Conservation (phyloP, 192 early-diverging fungal genomes). For the Coemansia sp. region DNA sequence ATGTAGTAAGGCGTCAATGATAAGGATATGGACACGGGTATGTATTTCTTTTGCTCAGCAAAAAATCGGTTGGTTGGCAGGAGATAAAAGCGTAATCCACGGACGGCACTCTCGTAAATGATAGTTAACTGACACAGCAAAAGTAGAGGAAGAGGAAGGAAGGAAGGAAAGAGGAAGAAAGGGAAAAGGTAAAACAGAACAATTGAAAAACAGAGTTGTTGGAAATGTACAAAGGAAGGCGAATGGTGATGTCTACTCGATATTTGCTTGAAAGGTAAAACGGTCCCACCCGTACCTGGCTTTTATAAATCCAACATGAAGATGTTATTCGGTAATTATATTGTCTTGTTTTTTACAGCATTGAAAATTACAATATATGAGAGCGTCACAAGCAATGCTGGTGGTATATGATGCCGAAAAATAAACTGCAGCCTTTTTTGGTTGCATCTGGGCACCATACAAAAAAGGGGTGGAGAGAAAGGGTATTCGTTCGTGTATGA, state of each 20-base stretch:
- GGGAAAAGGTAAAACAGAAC: not conserved
- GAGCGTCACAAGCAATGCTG: not conserved
- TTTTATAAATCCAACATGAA: not conserved
- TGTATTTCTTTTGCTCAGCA: not conserved
- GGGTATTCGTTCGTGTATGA: not conserved
- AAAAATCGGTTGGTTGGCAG: not conserved
- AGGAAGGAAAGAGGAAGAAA: not conserved
- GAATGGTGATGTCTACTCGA: not conserved
- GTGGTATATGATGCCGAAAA: not conserved
- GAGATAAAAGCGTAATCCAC: not conserved
- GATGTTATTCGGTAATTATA: not conserved
- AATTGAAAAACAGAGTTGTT: not conserved
- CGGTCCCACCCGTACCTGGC: not conserved
- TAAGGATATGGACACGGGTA: not conserved
- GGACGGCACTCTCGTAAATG: not conserved
- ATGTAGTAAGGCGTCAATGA: not conserved
- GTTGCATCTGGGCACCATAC: not conserved
- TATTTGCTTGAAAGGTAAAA: not conserved
- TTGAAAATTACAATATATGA: not conserved
- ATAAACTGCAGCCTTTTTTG: constrained; percentile 1
- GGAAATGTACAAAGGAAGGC: constrained; percentile 6
- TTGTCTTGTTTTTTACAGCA: not conserved
- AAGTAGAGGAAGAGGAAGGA: not conserved
- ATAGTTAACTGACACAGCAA: not conserved
- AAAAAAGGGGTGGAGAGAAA: not conserved